phyloP scores from a whole-genome alignment of 768 basidiomycete genomes.

The Russula griseocarnosa region DNA sequence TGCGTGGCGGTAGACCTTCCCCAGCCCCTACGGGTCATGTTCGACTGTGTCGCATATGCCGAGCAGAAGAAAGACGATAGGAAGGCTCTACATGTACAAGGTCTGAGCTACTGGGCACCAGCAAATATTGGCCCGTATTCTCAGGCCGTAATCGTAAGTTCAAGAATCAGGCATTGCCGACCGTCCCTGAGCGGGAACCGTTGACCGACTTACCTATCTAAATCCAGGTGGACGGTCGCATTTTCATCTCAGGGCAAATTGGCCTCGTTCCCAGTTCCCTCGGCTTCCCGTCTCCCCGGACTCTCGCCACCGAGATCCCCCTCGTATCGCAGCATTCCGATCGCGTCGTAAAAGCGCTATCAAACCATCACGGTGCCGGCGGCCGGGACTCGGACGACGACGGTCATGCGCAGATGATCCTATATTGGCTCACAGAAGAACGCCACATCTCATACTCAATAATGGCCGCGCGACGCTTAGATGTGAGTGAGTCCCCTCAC shows the following conservation, averaged over 20 bases:
- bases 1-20: slow-evolving; percentile 82
- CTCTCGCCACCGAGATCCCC: slow-evolving; percentile 61
- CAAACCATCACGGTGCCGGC: slow-evolving; percentile 48
- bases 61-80: slow-evolving; percentile 43
- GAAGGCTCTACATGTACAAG: slow-evolving; percentile 87
- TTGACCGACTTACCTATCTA: background rate
- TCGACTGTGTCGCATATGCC: slow-evolving; percentile 81
- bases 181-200: background rate
- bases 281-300: slow-evolving; percentile 56
- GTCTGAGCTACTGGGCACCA: slow-evolving; percentile 97
- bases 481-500: slow-evolving; percentile 12
- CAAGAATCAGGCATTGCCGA: background rate
- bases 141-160: slow-evolving; percentile 76
- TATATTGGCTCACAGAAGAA: slow-evolving; percentile 65
- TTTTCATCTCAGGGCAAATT: slow-evolving; percentile 96
- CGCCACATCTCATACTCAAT: slow-evolving; percentile 42
- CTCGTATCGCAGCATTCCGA: slow-evolving; percentile 76
- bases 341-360: slow-evolving; percentile 60
- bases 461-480: slow-evolving; percentile 35
- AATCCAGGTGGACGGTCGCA: slow-evolving; percentile 59
- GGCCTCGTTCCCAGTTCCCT: slow-evolving; percentile 78
- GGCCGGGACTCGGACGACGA: slow-evolving; percentile 34
- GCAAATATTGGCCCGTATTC: slow-evolving; percentile 99
- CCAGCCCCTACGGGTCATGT: slow-evolving; percentile 47
- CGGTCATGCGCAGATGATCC: slow-evolving; percentile 57